Evolutionary conservation across 2,329 filamentous ascomycete species (phyloP).

Genomic region (Cladophialophora psammophila): DNA sequence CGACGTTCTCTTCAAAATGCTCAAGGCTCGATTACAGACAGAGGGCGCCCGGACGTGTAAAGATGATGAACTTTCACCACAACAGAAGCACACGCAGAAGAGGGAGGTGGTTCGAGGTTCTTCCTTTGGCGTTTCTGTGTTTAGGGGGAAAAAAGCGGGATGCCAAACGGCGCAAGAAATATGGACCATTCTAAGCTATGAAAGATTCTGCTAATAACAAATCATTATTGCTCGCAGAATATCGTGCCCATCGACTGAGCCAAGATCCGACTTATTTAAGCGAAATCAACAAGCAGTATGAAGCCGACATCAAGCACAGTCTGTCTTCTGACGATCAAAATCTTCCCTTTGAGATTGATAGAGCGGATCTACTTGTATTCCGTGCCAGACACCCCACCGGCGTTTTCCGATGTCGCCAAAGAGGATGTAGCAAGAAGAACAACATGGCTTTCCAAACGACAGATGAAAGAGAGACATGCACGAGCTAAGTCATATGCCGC

Average conservation of each 20-base stretch:
- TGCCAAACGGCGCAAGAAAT: no score
- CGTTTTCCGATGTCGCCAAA: not conserved
- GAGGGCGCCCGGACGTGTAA: no score
- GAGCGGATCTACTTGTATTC: not conserved
- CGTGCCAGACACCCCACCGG: not conserved
- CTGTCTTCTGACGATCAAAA: not conserved
- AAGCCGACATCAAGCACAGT: not conserved
- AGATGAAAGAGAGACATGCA: not conserved
- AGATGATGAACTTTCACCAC: no score
- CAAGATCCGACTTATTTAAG: not conserved
- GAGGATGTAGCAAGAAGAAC: not conserved
- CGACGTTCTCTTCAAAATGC: no score
- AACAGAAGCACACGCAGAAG: no score
- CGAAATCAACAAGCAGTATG: not conserved
- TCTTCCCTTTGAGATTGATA: not conserved
- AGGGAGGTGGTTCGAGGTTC: no score
- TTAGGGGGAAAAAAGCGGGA: no score
- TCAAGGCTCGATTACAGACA: no score
- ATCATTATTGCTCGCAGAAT: not conserved
- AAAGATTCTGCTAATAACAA: no score
- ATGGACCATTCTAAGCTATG: no score
- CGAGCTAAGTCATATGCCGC: not conserved
- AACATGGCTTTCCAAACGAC: not conserved
- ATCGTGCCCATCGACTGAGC: not conserved
- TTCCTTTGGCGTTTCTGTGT: no score